Evolutionary conservation across 2,329 filamentous ascomycete genomes (phyloP).

Genomic region (Exserohilum turcica): DNA sequence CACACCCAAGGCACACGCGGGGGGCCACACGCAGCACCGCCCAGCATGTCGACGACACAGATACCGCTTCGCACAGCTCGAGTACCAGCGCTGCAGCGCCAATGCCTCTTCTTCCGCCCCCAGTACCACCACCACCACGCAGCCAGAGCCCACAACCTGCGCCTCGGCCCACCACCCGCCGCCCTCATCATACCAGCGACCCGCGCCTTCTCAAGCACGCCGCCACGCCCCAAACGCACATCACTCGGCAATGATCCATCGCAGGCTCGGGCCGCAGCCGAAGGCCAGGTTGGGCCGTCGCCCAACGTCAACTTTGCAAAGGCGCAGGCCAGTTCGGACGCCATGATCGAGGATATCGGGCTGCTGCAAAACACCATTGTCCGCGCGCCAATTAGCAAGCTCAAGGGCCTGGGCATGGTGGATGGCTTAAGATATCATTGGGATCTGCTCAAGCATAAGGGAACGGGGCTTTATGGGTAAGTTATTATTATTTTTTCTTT

Average conservation of each 20-base stretch:
- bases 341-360: slow-evolving; percentile 30
- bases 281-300: slow-evolving; percentile 9
- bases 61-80: slow-evolving; percentile 31
- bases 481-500: slow-evolving; percentile 6
- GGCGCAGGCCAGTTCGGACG: slow-evolving; percentile 9
- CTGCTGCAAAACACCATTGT: slow-evolving; percentile 29
- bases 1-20: slow-evolving; percentile 6
- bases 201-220: slow-evolving; percentile 34
- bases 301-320: slow-evolving; percentile 14
- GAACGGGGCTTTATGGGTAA: slow-evolving; percentile 24
- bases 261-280: slow-evolving; percentile 15
- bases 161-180: no score
- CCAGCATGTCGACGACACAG: slow-evolving; percentile 23
- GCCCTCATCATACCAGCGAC: slow-evolving; percentile 8
- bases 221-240: slow-evolving; percentile 17
- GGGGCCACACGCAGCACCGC: slow-evolving; percentile 2
- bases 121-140: slow-evolving; percentile 5
- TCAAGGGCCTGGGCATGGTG: slow-evolving; percentile 7
- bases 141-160: no score
- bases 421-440: slow-evolving; percentile 26
- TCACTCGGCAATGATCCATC: slow-evolving; percentile 12
- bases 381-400: slow-evolving; percentile 20
- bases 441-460: slow-evolving; percentile 25
- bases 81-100: slow-evolving; percentile 29
- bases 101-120: slow-evolving; percentile 34